phyloP scores from a whole-genome alignment of 805 yeast genomes.

The Kurtzmaniella fragi region DNA sequence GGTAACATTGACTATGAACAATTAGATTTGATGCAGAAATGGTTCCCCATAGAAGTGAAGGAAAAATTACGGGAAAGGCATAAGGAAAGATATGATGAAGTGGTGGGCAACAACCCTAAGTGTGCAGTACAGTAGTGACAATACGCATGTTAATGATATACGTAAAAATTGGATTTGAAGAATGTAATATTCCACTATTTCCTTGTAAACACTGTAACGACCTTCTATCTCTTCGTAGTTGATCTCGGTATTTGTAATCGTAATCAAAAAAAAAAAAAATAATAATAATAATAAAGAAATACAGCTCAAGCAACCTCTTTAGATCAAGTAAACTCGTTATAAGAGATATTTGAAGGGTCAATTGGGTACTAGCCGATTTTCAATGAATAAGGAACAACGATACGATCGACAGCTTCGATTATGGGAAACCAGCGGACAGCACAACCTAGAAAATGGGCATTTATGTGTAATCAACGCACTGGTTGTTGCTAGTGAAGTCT shows the following conservation, averaged over 20 bases:
- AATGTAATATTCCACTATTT: too few relatives aligned
- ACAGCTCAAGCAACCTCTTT: too few relatives aligned
- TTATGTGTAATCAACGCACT: slow-evolving; percentile 59
- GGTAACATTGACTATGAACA: slow-evolving; percentile 52
- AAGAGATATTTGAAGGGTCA: slow-evolving; percentile 13
- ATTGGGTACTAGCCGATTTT: slow-evolving; percentile 2
- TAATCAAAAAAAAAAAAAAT: too few relatives aligned
- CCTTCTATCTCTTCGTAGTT: too few relatives aligned
- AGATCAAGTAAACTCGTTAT: too few relatives aligned
- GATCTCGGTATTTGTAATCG: too few relatives aligned
- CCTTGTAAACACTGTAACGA: too few relatives aligned
- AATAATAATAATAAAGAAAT: too few relatives aligned
- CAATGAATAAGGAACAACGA: slow-evolving; percentile 41
- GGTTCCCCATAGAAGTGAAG: slow-evolving; percentile 66
- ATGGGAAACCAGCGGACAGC: slow-evolving; percentile 82
- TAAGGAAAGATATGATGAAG: slow-evolving; percentile 30
- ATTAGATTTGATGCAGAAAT: slow-evolving; percentile 48
- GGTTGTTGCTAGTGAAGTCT: slow-evolving; percentile 57
- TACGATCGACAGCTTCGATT: slow-evolving; percentile 86
- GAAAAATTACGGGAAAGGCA: slow-evolving; percentile 52
- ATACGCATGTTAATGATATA: too few relatives aligned
- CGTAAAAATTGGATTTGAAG: too few relatives aligned
- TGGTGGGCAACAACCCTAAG: slow-evolving; percentile 13
- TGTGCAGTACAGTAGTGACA: slow-evolving; percentile 3
- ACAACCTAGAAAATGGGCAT: slow-evolving; percentile 47